Evolutionary conservation across 345 rosid genomes (phyloP), one percentile per base, ranked within the genome.

Genomic region (Eucalyptus pauciflora): DNA sequence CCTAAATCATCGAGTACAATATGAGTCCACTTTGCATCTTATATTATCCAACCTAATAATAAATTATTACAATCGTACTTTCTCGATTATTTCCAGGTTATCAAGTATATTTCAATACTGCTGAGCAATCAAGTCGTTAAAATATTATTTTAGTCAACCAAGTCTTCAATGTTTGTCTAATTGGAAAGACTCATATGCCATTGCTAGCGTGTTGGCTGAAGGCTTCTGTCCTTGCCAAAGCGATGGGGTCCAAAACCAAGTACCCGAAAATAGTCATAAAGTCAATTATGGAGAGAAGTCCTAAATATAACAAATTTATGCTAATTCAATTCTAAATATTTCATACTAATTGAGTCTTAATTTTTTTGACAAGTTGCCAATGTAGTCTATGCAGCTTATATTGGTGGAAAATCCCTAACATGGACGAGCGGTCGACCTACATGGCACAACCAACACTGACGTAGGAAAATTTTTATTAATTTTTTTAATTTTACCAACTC

Each of bases 401-500:
- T 56, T 56, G 62, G 62, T 24, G 0, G 29, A 24, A 22, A 56
- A 56, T 56, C 58, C 25, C 2, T 52, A 52, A 52, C 25, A 52
- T 52, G 18, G 10, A 52, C 0, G 25, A 52, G 58, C 0, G 10
- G 58, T 2, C 1, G 0, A 52, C 58, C 4, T 52, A 52, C 25
- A 0, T 52, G 24, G 2, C 2, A 52, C 58, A 52, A 52, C 58
- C 5, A 52, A 52, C 58, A 20, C 10, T 52, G 2, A 8, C 25
- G 2, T 20, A 52, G 58, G 25, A 4, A 20, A 7, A 7, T 3
- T 52, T 52, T 52, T 52, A 17, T 51, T 52, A 33, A n/a, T n/a
- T n/a, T 52, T 51, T 17, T 52, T 17, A 17, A 6, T 52, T 18
- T 52, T 52, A 20, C 25, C 58, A 52, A 52, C 58, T 52, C 1